A percentile compares a stretch with the other conserved stretches of the same genome.
These are phyloP conservation scores for Fusarium aywerte DNA, from an alignment of 2,329 filamentous ascomycete genomes.

Conservation along the genomic window DNA sequence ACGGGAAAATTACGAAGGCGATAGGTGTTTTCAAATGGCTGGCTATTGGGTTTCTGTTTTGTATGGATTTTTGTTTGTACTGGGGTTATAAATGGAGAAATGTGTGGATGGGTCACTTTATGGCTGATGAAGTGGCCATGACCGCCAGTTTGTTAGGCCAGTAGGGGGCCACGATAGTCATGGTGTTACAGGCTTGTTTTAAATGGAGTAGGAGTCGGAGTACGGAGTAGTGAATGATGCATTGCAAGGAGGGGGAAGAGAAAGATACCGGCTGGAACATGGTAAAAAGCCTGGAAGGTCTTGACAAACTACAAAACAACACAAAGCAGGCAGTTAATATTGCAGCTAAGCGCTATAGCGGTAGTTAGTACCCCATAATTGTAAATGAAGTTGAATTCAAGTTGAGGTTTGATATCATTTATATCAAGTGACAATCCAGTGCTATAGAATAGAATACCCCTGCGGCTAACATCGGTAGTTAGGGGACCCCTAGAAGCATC, in stretches of 20 bases:
- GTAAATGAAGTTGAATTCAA: not conserved
- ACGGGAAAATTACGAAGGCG: slow-evolving; percentile 11
- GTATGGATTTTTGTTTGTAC: not conserved
- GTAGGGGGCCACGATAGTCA: not conserved
- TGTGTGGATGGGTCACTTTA: not conserved
- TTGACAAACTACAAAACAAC: not conserved
- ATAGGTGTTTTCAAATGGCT: slow-evolving; percentile 26
- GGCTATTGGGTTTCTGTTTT: slow-evolving; percentile 17
- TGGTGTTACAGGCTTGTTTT: not conserved
- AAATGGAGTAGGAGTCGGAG: not conserved
- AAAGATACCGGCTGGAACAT: not conserved
- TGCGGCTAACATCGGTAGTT: slow-evolving; percentile 41
- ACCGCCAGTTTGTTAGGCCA: not conserved
- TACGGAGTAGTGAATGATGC: not conserved
- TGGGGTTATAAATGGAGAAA: not conserved
- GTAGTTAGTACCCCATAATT: not conserved
- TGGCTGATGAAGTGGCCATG: not conserved
- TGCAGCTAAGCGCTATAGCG: not conserved
- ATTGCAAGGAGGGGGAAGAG: not conserved
- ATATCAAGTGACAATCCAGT: not conserved
- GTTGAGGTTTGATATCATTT: not conserved
- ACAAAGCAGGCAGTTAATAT: not conserved
- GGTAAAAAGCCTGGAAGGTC: not conserved
- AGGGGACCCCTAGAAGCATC: not conserved
- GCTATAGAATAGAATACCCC: not conserved